Evolutionary conservation across 768 basidiomycete genomes (phyloP).

Genomic region (Boletus rubescentipes): DNA sequence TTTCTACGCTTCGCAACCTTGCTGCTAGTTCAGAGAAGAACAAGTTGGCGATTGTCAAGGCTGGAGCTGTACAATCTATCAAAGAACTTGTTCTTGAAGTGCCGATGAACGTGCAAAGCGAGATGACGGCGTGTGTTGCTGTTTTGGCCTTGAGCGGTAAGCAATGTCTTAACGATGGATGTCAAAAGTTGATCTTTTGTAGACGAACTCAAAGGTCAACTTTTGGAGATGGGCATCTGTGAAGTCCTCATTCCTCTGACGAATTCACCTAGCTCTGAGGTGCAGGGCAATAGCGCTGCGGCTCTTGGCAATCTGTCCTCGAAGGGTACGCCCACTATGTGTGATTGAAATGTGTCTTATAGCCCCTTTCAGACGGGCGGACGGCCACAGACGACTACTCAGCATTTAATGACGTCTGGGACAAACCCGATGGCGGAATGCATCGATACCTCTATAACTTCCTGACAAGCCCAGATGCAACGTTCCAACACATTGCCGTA

Average conservation of each 20-base stretch:
- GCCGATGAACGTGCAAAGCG: slow-evolving; percentile 95
- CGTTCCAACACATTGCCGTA: slow-evolving; percentile 99
- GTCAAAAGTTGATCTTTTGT: slow-evolving; percentile 8
- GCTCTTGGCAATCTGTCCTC: slow-evolving; percentile 97
- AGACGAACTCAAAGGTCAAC: slow-evolving; percentile 96
- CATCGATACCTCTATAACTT: slow-evolving; percentile 94
- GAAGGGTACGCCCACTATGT: slow-evolving; percentile 58
- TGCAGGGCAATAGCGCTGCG: slow-evolving; percentile 97
- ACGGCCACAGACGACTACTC: slow-evolving; percentile 85
- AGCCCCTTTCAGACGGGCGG: slow-evolving; percentile 58
- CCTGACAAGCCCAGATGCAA: slow-evolving; percentile 89
- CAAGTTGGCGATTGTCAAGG: slow-evolving; percentile 96
- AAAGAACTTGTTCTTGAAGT: slow-evolving; percentile 95
- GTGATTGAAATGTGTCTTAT: neutral
- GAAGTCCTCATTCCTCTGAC: slow-evolving; percentile 97
- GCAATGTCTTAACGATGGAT: slow-evolving; percentile 23
- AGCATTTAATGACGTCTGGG: slow-evolving; percentile 98
- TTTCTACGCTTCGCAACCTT: slow-evolving; percentile 93
- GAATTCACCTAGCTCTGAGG: slow-evolving; percentile 94
- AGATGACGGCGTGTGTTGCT: slow-evolving; percentile 99
- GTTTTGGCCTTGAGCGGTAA: slow-evolving; percentile 92
- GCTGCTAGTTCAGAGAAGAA: slow-evolving; percentile 98
- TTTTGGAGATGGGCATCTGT: slow-evolving; percentile 97
- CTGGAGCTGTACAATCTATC: slow-evolving; percentile 94
- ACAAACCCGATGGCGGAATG: slow-evolving; percentile 96